phyloP scores from a whole-genome alignment of 345 rosid genomes.

The Physaria fendleri region DNA sequence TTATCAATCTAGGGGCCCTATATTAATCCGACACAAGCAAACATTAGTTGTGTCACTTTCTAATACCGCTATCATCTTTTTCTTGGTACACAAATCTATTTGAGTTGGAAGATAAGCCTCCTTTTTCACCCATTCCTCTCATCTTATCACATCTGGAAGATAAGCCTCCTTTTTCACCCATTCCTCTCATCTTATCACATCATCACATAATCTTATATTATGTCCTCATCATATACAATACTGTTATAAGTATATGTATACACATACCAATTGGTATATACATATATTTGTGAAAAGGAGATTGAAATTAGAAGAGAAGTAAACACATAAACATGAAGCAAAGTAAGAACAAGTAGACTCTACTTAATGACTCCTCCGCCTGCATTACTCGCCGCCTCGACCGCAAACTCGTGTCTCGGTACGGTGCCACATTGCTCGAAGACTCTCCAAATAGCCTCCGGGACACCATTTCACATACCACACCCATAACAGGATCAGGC shows the following conservation, averaged over 20 bases:
- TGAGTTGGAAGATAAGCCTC: slow-evolving; percentile 25
- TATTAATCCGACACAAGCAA: slow-evolving; percentile 17
- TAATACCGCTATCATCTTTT: slow-evolving; percentile 8
- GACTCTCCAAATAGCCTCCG: slow-evolving; percentile 73
- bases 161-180: slow-evolving; percentile 14
- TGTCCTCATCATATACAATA: background rate
- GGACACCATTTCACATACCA: slow-evolving; percentile 73
- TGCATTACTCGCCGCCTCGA: slow-evolving; percentile 65
- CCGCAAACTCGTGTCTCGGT: slow-evolving; percentile 44
- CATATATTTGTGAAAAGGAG: background rate
- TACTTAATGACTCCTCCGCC: slow-evolving; percentile 61
- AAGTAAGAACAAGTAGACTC: slow-evolving; percentile 73
- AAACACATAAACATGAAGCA: slow-evolving; percentile 80
- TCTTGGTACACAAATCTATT: background rate
- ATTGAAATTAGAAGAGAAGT: slow-evolving; percentile 55
- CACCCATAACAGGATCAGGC: slow-evolving; percentile 46
- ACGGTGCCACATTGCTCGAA: slow-evolving; percentile 38
- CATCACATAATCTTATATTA: slow-evolving; percentile 4
- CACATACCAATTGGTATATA: background rate
- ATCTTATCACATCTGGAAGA: slow-evolving; percentile 9
- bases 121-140: background rate
- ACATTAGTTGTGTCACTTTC: slow-evolving; percentile 14
- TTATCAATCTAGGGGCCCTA: slow-evolving; percentile 8
- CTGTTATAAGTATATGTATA: background rate
- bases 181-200: background rate